Evolutionary conservation across 192 early-diverging fungal genomes (phyloP).

Genomic region (Coemansia sp.): DNA sequence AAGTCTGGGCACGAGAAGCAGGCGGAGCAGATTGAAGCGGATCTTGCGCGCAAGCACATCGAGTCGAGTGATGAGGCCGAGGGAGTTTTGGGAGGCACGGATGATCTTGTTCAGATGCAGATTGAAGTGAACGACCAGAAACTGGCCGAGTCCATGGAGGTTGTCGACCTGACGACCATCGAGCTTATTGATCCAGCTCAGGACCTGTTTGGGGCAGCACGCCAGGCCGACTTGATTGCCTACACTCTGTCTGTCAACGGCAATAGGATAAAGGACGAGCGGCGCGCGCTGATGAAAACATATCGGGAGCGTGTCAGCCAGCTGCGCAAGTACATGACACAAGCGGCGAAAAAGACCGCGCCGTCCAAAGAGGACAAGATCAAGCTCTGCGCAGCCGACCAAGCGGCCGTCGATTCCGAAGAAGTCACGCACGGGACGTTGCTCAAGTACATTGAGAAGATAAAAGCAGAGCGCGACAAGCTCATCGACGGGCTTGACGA

Average conservation of each 20-base stretch:
- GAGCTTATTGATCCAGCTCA: constrained; percentile 29
- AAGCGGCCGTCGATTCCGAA: neutral
- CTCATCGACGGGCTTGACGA: constrained; percentile 42
- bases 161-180: constrained; percentile 24
- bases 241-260: constrained; percentile 31
- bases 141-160: constrained; percentile 8
- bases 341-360: neutral
- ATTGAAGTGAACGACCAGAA: neutral
- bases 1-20: constrained; percentile 7
- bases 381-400: neutral
- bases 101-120: neutral
- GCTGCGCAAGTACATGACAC: constrained; percentile 6
- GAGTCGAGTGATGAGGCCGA: constrained; percentile 10
- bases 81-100: neutral
- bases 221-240: constrained; percentile 40
- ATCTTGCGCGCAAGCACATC: constrained; percentile 30
- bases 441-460: constrained; percentile 17
- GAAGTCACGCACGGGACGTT: neutral
- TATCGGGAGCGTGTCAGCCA: neutral
- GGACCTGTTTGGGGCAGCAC: constrained; percentile 30
- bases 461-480: constrained; percentile 35
- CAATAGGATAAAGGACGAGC: neutral
- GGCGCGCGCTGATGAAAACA: neutral
- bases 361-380: neutral
- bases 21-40: constrained; percentile 22